These are phyloP conservation scores for Pleurotus djamor DNA, from an alignment of 768 basidiomycete genomes.

Conservation along the genomic window DNA sequence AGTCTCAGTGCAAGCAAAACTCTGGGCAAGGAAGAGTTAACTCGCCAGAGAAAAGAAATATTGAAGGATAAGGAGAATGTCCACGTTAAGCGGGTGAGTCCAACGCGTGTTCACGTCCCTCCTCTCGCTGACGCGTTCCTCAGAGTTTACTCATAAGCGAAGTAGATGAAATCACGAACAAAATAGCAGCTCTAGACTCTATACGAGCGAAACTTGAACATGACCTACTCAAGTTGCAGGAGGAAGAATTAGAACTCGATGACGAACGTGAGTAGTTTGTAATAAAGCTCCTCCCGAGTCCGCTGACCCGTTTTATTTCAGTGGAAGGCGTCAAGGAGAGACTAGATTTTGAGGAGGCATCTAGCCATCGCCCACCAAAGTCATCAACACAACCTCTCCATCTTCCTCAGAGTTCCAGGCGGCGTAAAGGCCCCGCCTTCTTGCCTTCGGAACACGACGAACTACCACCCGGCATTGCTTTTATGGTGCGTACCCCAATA, in stretches of 20 bases:
- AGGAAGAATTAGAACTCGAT: conserved; percentile 96
- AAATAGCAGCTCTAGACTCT: conserved; percentile 82
- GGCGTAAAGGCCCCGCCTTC: conserved; percentile 89
- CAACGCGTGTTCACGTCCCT: conserved; percentile 9
- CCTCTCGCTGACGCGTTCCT: conserved; percentile 8
- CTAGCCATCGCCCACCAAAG: conserved; percentile 26
- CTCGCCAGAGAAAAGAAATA: conserved; percentile 84
- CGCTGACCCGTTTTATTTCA: conserved; percentile 25
- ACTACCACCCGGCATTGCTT: conserved; percentile 90
- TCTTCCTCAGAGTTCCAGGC: conserved; percentile 58
- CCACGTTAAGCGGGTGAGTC: conserved; percentile 79
- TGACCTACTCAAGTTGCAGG: conserved; percentile 83
- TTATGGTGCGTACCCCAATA: conserved; percentile 67
- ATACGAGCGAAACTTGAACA: conserved; percentile 80
- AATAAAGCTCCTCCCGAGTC: neutral
- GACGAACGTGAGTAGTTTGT: conserved; percentile 73
- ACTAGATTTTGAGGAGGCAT: conserved; percentile 62
- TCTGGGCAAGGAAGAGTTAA: conserved; percentile 82
- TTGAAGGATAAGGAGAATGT: conserved; percentile 90
- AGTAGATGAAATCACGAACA: conserved; percentile 84
- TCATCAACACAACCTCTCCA: conserved; percentile 36
- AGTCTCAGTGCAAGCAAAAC: conserved; percentile 68
- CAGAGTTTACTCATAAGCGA: conserved; percentile 86
- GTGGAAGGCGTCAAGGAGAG: conserved; percentile 91
- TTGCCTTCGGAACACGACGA: conserved; percentile 97